Conservation (phyloP, 225 moss, liverwort and hornwort genomes). For the Pseudoscleropodium purum region DNA sequence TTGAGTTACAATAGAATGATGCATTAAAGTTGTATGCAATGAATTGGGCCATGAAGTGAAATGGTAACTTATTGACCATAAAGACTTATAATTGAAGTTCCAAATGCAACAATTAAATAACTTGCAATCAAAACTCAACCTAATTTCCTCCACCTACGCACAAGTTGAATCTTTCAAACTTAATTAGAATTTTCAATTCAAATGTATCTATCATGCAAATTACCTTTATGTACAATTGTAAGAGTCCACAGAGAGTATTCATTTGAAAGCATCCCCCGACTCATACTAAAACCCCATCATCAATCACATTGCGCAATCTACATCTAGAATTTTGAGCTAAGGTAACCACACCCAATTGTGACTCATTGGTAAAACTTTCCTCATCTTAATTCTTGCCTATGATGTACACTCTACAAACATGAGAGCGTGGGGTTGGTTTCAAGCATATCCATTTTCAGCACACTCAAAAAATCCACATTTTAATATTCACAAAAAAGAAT, state of each 20-base stretch:
- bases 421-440: accelerated
- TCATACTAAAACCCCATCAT: neutral
- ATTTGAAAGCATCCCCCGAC: neutral
- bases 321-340: neutral
- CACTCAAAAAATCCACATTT: neutral
- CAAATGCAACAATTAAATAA: accelerated
- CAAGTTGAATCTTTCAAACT: neutral
- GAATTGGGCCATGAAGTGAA: neutral
- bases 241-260: neutral
- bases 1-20: neutral
- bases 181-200: neutral
- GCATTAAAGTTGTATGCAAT: neutral
- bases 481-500: no score
- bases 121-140: neutral
- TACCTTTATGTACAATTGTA: neutral
- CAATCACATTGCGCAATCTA: accelerated
- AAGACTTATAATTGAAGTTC: neutral
- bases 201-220: accelerated
- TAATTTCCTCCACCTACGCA: neutral
- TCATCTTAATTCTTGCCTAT: neutral
- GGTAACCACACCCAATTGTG: neutral
- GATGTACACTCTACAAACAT: neutral
- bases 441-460: accelerated
- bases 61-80: neutral
- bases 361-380: neutral